Percentiles rank a stretch among this genome's conserved stretches.
These are phyloP conservation scores for Pulveroboletus frians DNA, from an alignment of 768 basidiomycete species.

Conservation along the genomic window DNA sequence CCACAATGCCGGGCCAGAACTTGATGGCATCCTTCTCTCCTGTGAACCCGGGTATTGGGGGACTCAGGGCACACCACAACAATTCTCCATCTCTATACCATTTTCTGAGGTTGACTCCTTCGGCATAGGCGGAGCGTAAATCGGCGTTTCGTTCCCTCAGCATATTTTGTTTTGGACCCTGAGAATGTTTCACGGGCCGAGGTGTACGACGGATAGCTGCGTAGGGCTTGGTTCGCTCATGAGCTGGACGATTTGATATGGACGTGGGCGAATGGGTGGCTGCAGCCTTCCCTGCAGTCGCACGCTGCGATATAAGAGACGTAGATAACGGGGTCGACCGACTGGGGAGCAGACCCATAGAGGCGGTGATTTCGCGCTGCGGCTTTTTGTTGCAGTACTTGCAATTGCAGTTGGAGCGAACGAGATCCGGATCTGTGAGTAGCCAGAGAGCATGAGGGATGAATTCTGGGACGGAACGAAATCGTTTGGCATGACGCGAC, in stretches of 20 bases:
- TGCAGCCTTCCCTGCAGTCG: constrained; percentile 11
- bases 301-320: constrained; percentile 21
- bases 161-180: constrained; percentile 45
- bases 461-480: constrained; percentile 83
- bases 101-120: constrained; percentile 44
- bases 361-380: constrained; percentile 64
- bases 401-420: constrained; percentile 55
- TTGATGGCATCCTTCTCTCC: constrained; percentile 43
- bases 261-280: constrained; percentile 17
- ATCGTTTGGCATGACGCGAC: constrained; percentile 45
- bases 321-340: constrained; percentile 30
- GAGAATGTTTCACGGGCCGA: constrained; percentile 30
- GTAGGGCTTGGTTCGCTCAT: constrained; percentile 33
- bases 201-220: constrained; percentile 38
- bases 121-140: constrained; percentile 51
- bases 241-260: constrained; percentile 9
- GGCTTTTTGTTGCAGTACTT: constrained; percentile 72
- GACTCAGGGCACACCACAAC: constrained; percentile 59
- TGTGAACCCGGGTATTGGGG: constrained; percentile 41
- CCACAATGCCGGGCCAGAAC: constrained; percentile 73
- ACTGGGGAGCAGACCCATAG: constrained; percentile 43
- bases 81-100: constrained; percentile 68
- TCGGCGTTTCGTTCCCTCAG: constrained; percentile 61
- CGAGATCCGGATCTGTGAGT: constrained; percentile 45
- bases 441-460: constrained; percentile 83